These are phyloP conservation scores for Monosporascus sp. DNA, from an alignment of 2,329 filamentous ascomycete species.

Conservation along the genomic window DNA sequence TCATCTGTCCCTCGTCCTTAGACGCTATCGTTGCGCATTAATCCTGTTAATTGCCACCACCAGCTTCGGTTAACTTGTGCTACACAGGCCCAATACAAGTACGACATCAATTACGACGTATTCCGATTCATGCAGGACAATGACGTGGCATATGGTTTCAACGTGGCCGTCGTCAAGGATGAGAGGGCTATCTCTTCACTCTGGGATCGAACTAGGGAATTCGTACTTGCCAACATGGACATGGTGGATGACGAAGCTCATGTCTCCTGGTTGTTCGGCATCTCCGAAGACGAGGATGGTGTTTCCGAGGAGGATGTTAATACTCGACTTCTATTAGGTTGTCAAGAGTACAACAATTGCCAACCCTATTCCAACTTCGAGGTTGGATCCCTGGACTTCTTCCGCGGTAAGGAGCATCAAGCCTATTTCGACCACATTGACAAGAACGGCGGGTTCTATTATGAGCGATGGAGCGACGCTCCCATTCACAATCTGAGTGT, in stretches of 20 bases:
- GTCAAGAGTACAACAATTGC: conserved; percentile 42
- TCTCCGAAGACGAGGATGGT: conserved; percentile 10
- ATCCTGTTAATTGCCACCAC: neutral
- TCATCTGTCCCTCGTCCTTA: neutral
- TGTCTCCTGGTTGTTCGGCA: conserved; percentile 42
- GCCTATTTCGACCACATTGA: conserved; percentile 47
- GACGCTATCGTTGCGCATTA: neutral
- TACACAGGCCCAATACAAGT: conserved; percentile 47
- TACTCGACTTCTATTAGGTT: neutral
- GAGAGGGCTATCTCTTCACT: conserved; percentile 37
- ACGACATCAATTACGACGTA: conserved; percentile 72
- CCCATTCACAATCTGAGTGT: conserved; percentile 50
- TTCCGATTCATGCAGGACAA: conserved; percentile 83
- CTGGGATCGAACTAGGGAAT: conserved; percentile 40
- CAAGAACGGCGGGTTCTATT: conserved; percentile 41
- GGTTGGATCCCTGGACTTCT: conserved; percentile 46
- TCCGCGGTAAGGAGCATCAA: conserved; percentile 41
- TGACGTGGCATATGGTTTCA: conserved; percentile 72
- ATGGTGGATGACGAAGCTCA: conserved; percentile 43
- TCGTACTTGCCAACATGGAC: conserved; percentile 39
- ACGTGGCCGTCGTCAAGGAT: conserved; percentile 43
- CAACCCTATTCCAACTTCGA: conserved; percentile 50
- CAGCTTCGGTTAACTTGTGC: conserved; percentile 9
- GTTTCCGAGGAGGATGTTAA: neutral
- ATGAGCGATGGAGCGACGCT: conserved; percentile 41